phyloP scores from a whole-genome alignment of 2,329 filamentous ascomycete species.

The Fusarium bactridioides region DNA sequence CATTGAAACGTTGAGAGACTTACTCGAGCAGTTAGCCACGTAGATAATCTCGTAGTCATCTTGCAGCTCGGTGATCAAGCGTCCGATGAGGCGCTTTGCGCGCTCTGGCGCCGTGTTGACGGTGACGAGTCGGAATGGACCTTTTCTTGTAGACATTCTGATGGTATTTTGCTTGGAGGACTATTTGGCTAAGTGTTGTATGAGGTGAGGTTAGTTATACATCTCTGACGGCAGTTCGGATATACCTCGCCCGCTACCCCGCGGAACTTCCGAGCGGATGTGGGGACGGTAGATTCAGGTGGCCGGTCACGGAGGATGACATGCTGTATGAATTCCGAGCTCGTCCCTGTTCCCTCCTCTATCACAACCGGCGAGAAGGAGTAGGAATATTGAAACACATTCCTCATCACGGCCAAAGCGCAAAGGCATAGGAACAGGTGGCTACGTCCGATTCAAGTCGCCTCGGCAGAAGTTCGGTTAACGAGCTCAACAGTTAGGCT shows the following conservation, averaged over 20 bases:
- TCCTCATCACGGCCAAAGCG: too few relatives aligned
- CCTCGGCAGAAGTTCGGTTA: too few relatives aligned
- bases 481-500: too few relatives aligned
- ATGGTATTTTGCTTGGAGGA: fast-evolving
- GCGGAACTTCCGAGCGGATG: not conserved
- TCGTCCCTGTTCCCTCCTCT: not conserved
- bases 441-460: too few relatives aligned
- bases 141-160: constrained; percentile 1
- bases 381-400: fast-evolving
- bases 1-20: fast-evolving
- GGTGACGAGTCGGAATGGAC: not conserved
- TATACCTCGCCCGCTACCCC: not conserved
- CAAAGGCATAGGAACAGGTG: too few relatives aligned
- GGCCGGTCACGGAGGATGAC: not conserved
- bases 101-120: constrained; percentile 13
- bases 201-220: not conserved
- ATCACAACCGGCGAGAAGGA: not conserved
- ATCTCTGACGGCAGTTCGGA: not conserved
- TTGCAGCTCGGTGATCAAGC: not conserved
- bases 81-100: constrained; percentile 7
- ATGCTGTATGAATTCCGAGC: not conserved
- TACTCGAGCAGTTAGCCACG: constrained; percentile 8
- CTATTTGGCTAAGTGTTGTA: not conserved
- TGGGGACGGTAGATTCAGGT: not conserved
- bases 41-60: constrained; percentile 11